phyloP scores from a whole-genome alignment of 176 grass and related monocot genomes.

The maize (Zea mays) region DNA sequence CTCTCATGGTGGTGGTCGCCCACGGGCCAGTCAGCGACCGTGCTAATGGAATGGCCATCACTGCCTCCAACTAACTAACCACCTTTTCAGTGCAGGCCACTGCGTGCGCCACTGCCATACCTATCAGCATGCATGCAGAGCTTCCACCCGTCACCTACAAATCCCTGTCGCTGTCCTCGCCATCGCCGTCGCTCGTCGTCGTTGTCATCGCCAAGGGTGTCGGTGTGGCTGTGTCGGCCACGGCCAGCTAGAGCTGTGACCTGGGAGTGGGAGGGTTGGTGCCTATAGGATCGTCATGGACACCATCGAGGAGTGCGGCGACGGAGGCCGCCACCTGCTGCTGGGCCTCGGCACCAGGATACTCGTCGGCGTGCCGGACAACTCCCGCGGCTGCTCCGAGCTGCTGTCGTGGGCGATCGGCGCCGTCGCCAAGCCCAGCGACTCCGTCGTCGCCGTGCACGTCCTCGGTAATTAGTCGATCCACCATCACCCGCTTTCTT shows the following conservation, averaged over 20 bases:
- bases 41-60: constrained; percentile 61
- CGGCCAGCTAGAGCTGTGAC: constrained; percentile 15
- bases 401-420: constrained; percentile 85
- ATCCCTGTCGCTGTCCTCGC: constrained; percentile 46
- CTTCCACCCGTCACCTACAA: constrained; percentile 47
- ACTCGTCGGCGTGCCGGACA: constrained; percentile 68
- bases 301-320: constrained; percentile 61
- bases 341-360: constrained; percentile 45
- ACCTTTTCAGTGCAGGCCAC: constrained; percentile 43
- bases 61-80: constrained; percentile 46
- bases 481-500: neutral
- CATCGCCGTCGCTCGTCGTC: constrained; percentile 27
- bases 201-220: neutral
- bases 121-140: constrained; percentile 42
- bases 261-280: neutral
- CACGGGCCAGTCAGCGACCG: constrained; percentile 21
- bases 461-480: constrained; percentile 54
- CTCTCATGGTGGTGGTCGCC: constrained; percentile 29
- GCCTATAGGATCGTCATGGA: constrained; percentile 47
- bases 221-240: constrained; percentile 17
- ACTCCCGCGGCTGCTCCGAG: constrained; percentile 57
- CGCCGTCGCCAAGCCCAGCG: constrained; percentile 60
- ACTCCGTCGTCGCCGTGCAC: constrained; percentile 80
- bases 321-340: constrained; percentile 4
- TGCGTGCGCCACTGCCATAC: constrained; percentile 5